Evolutionary conservation across 208 protist genomes (phyloP).

Genomic region (Acanthamoeba healyi): DNA sequence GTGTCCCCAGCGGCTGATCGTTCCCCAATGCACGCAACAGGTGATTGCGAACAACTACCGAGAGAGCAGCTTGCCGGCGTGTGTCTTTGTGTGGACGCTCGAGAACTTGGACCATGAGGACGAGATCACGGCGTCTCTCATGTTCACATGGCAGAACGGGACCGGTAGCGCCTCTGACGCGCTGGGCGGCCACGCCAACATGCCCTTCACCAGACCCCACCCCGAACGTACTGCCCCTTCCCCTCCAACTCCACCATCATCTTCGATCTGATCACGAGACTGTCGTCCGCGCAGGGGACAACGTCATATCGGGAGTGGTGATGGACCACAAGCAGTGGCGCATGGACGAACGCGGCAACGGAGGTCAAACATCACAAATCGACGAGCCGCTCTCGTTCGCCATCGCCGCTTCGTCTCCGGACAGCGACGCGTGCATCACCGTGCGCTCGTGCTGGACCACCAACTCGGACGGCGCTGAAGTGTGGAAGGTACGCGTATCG

Average conservation of each 20-base stretch:
- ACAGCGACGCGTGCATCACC: slow-evolving; percentile 12
- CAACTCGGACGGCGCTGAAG: slow-evolving; percentile 17
- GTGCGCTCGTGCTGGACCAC: slow-evolving; percentile 39
- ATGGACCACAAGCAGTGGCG: slow-evolving; percentile 25
- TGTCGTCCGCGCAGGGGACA: neutral
- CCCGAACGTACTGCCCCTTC: neutral
- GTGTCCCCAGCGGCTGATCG: too few relatives aligned
- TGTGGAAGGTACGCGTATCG: slow-evolving; percentile 48
- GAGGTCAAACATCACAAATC: too few relatives aligned
- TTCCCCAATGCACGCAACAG: neutral
- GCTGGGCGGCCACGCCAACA: slow-evolving; percentile 80
- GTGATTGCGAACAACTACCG: slow-evolving; percentile 87
- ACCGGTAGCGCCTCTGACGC: slow-evolving; percentile 57
- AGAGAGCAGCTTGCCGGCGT: slow-evolving; percentile 83
- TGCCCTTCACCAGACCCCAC: neutral
- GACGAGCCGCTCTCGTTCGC: slow-evolving; percentile 17
- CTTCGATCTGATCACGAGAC: neutral
- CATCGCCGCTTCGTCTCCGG: slow-evolving; percentile 1
- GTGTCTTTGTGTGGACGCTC: slow-evolving; percentile 86
- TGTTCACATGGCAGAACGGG: slow-evolving; percentile 89
- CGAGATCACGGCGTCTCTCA: slow-evolving; percentile 79
- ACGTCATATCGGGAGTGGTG: neutral
- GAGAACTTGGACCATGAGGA: slow-evolving; percentile 70
- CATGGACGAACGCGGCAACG: neutral
- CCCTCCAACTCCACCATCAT: neutral